These are phyloP conservation scores for Phytophthora fragariae DNA, from an alignment of 352 stramenopile genomes.

Conservation along the genomic window DNA sequence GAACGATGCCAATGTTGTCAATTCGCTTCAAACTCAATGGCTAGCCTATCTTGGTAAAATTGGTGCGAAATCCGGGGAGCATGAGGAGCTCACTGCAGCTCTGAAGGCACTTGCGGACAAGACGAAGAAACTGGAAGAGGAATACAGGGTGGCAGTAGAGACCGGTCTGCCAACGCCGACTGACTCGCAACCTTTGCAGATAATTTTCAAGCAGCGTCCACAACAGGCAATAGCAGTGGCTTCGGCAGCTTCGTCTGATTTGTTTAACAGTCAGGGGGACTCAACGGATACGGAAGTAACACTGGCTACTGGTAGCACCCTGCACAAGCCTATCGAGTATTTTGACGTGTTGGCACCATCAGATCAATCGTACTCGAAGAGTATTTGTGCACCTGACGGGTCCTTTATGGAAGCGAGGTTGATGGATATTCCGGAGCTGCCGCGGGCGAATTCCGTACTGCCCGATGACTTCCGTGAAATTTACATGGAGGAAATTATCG, in stretches of 20 bases:
- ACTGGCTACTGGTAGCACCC: conserved; percentile 42
- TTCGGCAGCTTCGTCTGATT: conserved; percentile 33
- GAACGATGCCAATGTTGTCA: conserved; percentile 65
- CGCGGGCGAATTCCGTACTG: conserved; percentile 54
- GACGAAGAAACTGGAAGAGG: conserved; percentile 59
- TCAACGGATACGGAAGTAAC: conserved; percentile 49
- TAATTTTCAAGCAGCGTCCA: conserved; percentile 88
- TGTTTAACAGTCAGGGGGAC: conserved; percentile 38
- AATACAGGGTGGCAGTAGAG: conserved; percentile 49
- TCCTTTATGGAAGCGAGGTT: conserved; percentile 75
- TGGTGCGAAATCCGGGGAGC: conserved; percentile 26
- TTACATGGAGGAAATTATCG: conserved; percentile 71
- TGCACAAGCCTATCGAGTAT: conserved; percentile 70
- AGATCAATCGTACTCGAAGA: conserved; percentile 67
- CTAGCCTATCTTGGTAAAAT: conserved; percentile 34
- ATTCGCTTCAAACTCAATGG: conserved; percentile 68
- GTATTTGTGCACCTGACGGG: conserved; percentile 73
- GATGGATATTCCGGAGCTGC: conserved; percentile 72
- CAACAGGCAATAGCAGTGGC: conserved; percentile 45
- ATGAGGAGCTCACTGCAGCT: conserved; percentile 46
- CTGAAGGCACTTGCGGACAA: conserved; percentile 60
- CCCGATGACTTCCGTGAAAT: conserved; percentile 56
- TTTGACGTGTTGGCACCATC: conserved; percentile 69
- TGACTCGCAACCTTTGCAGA: conserved; percentile 63
- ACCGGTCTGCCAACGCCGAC: conserved; percentile 37